Base-by-base conservation (phyloP, 345 rosid genomes). In the Cardamine resedifolia region DNA sequence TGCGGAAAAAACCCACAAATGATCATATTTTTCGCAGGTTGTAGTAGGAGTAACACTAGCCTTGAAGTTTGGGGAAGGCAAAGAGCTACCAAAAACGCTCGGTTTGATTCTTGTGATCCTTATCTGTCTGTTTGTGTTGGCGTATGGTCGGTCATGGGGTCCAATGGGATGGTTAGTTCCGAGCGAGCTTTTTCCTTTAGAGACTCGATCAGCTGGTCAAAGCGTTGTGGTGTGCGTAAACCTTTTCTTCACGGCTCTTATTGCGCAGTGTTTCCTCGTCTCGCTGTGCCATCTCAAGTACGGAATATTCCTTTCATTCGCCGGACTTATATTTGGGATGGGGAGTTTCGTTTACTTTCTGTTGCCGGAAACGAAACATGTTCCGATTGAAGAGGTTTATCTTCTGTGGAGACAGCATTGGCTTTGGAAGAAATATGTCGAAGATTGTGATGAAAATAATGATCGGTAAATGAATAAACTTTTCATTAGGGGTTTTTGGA, bases 121-220 rank as follows among this genome's bases (percentile, higher is more conserved):
- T 34, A 79, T 92, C 16, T 88, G 83, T 84, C 63, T 88, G 5
- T 92, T 92, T 69, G 94, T 88, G 14, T 65, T 90, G 44, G 93
- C 97, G 0, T 90, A 88, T 9, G 98, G 97, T 6, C 84, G 97
- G 71, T 93, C 97, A 0, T 93, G 98, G 97, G 98, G 98, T 3
- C 98, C 97, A 16, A 82, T 92, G n/a, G 97, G 97, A 6, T 92
- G 97, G 98, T 76, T 92, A 19, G 97, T 90, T 27, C 98, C 97
- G 3, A 90, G 98, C 43, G 98, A 92, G 83, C 48, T 92, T 19
- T 92, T 93, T 58, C 97, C 96, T 0, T 56, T 90, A 77, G 97
- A 92, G 82, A 92, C 96, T 1, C 79, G 98, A 53, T 92, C 98
- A 21, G 98, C 98, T 1, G 97, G 98, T 12, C 98, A 88, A 79